phyloP scores from a whole-genome alignment of 2,329 filamentous ascomycete genomes.

The Penicillium brasilianum region DNA sequence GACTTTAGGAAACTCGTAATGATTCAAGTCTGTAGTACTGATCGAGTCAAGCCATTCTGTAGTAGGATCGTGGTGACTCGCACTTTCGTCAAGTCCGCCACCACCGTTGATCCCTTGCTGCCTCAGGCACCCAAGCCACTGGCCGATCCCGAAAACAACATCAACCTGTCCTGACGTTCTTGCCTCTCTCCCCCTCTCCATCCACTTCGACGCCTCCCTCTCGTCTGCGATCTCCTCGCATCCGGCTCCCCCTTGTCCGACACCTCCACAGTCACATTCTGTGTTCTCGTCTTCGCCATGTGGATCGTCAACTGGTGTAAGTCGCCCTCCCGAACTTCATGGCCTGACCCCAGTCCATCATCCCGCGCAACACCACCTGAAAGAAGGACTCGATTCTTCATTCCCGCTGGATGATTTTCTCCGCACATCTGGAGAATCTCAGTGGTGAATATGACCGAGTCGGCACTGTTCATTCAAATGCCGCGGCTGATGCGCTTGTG shows the following conservation, averaged over 20 bases:
- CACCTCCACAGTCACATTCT: conserved; percentile 2
- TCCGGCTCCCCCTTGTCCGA: conserved; percentile 10
- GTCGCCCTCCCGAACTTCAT: conserved; percentile 33
- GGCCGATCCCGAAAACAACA: conserved; percentile 35
- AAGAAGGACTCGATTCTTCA: not conserved
- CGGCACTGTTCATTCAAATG: not conserved
- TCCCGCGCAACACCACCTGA: conserved; percentile 7
- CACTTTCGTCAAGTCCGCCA: conserved; percentile 22
- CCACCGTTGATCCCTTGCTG: conserved; percentile 21
- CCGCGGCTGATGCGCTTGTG: conserved; percentile 22
- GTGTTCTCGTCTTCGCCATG: conserved; percentile 58
- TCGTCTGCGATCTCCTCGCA: conserved; percentile 20
- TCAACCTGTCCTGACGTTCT: conserved; percentile 37
- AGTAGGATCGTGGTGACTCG: not conserved
- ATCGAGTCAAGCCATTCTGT: not conserved
- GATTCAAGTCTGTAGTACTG: too few relatives aligned
- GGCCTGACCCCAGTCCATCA: conserved; percentile 12
- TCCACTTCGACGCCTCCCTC: conserved; percentile 27
- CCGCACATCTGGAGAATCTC: not conserved
- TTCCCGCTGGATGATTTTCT: too few relatives aligned
- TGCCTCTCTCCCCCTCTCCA: conserved; percentile 30
- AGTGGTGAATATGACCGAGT: not conserved
- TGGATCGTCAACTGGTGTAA: conserved; percentile 97
- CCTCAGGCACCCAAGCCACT: conserved; percentile 27
- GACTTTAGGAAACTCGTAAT: too few relatives aligned